A percentile compares a stretch with the other conserved stretches of the same genome.
phyloP scores from a whole-genome alignment of 1,139 yeast species.

The Protomyces inouyei region DNA sequence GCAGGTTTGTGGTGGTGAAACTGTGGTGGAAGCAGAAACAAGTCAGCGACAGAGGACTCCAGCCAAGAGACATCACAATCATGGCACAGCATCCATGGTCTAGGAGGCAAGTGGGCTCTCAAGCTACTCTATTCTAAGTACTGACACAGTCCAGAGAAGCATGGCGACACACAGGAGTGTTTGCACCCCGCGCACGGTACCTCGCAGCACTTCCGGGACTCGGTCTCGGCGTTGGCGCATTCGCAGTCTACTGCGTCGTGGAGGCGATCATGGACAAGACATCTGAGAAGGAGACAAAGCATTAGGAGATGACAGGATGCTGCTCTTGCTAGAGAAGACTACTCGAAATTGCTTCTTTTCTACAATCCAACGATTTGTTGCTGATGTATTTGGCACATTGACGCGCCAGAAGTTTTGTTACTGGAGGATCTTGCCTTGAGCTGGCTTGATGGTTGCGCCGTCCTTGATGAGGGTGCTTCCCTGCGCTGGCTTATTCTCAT shows the following conservation, averaged over 20 bases:
- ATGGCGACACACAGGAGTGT: slow-evolving; percentile 84
- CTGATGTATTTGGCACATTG: no score
- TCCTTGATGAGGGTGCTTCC: not conserved
- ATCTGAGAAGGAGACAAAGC: slow-evolving; percentile 3
- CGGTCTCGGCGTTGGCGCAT: slow-evolving; percentile 74
- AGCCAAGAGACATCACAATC: not conserved
- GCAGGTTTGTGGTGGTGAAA: no score
- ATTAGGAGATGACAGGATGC: not conserved
- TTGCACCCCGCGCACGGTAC: slow-evolving; percentile 65
- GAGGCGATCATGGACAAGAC: slow-evolving; percentile 35
- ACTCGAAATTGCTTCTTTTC: no score
- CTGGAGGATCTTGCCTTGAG: no score
- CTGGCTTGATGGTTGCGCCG: no score
- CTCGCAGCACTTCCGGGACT: slow-evolving; percentile 78
- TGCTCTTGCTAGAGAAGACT: no score
- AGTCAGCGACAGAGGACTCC: not conserved
- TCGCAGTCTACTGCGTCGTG: slow-evolving; percentile 54
- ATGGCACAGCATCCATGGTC: slow-evolving; percentile 5
- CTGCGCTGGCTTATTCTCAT: not conserved
- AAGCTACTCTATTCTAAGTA: no score
- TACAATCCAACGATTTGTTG: no score
- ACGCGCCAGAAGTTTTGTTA: no score
- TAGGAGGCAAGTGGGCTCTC: not conserved
- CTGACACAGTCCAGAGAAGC: slow-evolving; percentile 59
- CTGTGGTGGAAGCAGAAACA: no score